Base-by-base conservation (phyloP, 2,329 filamentous ascomycete species). In the Botrytis byssoidea region DNA sequence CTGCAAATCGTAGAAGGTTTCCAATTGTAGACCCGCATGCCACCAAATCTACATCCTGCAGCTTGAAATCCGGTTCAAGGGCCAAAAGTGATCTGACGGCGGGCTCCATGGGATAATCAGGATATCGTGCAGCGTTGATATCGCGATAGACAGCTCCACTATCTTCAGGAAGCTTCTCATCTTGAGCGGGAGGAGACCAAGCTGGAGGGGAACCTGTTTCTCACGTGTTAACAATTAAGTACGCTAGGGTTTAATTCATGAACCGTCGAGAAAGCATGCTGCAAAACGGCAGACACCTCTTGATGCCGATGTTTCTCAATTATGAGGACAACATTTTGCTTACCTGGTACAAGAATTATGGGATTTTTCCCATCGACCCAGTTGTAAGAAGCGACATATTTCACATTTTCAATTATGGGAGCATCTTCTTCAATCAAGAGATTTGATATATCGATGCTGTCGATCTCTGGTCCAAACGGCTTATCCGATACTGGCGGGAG, bases 21-120 rank as follows among this genome's bases (percentile, higher is more conserved):
- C 89, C 87, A 0, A 92, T 74, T 0, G 89, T 91, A 76, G 86
- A 91, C 0, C 85, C 85, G 74, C 90, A 93, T 0, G 84, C 88
- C 46, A 90, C 84, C 3, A 93, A 77, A 76, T 92, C 87, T 48
- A 90, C 76, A 0, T 77, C 74, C 0, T 76, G 71, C 22, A 76
- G 22, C 1, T 79, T 55, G 68, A 85, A 83, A 2, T 80, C 75
- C 0, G 83, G 81, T 4, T 85, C 77, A 14, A 81, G 77, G 1
- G 78, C 78, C 1, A 88, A 74, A 2, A 84, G 63, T 2, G 84
- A 80, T 60, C 81, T 79, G 9, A 85, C 80, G 4, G 82, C 81
- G 25, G 85, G 84, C 73, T 85, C 84, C 44, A 83, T 80, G 1
- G 84, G 83, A 76, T 83, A 81, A 5, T 65, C 18, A 7, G 84